phyloP scores from a whole-genome alignment of 2,329 filamentous ascomycete genomes.

The Cytospora chrysosperma region DNA sequence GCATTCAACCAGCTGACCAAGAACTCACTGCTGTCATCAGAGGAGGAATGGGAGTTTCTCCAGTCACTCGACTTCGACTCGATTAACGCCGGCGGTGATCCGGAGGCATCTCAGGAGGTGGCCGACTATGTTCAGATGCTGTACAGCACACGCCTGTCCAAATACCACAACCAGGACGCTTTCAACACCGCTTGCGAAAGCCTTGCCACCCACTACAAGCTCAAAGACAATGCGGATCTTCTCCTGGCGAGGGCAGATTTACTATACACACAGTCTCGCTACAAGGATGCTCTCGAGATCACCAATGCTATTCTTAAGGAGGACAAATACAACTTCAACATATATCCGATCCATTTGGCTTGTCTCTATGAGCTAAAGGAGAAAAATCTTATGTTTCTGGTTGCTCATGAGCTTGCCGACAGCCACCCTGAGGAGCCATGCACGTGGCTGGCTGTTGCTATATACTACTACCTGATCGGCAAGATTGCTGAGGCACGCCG shows the following conservation, averaged over 20 bases:
- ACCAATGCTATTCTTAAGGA: conserved; percentile 79
- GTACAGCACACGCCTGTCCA: conserved; percentile 92
- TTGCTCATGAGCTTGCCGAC: conserved; percentile 90
- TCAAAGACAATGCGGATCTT: conserved; percentile 83
- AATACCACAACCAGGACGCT: conserved; percentile 83
- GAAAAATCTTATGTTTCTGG: conserved; percentile 85
- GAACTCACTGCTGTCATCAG: conserved; percentile 83
- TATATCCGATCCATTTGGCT: conserved; percentile 88
- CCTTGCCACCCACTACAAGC: conserved; percentile 88
- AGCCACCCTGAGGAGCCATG: conserved; percentile 87
- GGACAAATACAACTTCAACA: conserved; percentile 84
- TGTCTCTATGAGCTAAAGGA: conserved; percentile 84
- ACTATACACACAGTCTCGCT: conserved; percentile 91
- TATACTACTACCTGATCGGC: conserved; percentile 87
- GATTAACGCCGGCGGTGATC: conserved; percentile 64
- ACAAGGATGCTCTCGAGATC: conserved; percentile 77
- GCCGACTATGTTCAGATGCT: conserved; percentile 93
- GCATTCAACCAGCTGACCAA: conserved; percentile 98
- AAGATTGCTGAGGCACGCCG: conserved; percentile 91
- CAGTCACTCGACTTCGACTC: conserved; percentile 88
- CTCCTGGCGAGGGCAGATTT: conserved; percentile 87
- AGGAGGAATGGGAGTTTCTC: conserved; percentile 87
- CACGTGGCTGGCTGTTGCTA: conserved; percentile 90
- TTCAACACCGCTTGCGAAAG: conserved; percentile 87
- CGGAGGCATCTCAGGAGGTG: conserved; percentile 70